These are phyloP conservation scores for Lunasporangiospora selenospora DNA, from an alignment of 192 early-diverging fungal genomes.

Conservation along the genomic window DNA sequence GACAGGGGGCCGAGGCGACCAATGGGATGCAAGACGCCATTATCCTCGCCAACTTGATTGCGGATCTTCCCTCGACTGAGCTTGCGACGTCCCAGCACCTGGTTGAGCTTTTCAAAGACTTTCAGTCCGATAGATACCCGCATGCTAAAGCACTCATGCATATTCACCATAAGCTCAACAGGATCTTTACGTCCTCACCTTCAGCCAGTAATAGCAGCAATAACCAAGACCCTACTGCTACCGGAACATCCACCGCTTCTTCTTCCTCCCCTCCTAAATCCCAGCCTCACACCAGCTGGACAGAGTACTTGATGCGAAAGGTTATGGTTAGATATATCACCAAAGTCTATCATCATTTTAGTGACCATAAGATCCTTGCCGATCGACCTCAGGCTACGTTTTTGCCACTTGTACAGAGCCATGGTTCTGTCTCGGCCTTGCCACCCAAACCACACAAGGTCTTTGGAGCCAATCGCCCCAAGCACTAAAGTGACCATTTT, in stretches of 20 bases:
- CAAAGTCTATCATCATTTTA: slow-evolving; percentile 27
- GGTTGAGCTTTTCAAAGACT: slow-evolving; percentile 29
- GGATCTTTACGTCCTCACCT: slow-evolving; percentile 15
- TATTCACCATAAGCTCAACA: slow-evolving; percentile 11
- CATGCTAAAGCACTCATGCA: slow-evolving; percentile 19
- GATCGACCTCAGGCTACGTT: slow-evolving; percentile 29
- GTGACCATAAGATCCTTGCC: slow-evolving; percentile 17
- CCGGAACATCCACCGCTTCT: no score
- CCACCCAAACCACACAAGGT: slow-evolving; percentile 6
- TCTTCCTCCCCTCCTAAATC: not conserved
- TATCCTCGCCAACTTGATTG: slow-evolving; percentile 16
- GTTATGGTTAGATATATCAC: slow-evolving; percentile 22
- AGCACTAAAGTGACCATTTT: slow-evolving; percentile 7
- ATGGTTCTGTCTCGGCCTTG: not conserved
- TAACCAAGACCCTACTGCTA: no score
- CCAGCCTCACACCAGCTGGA: no score
- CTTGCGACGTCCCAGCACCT: slow-evolving; percentile 9
- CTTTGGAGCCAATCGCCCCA: slow-evolving; percentile 5
- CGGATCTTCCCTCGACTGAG: slow-evolving; percentile 14
- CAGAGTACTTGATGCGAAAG: slow-evolving; percentile 19
- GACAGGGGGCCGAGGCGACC: slow-evolving; percentile 6
- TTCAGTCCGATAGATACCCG: slow-evolving; percentile 15
- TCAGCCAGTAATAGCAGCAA: no score
- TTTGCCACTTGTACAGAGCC: slow-evolving; percentile 9
- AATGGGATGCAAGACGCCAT: slow-evolving; percentile 17